Evolutionary conservation across 75 land plant species (phyloP).

Genomic region (Sequoia sempervirens): DNA sequence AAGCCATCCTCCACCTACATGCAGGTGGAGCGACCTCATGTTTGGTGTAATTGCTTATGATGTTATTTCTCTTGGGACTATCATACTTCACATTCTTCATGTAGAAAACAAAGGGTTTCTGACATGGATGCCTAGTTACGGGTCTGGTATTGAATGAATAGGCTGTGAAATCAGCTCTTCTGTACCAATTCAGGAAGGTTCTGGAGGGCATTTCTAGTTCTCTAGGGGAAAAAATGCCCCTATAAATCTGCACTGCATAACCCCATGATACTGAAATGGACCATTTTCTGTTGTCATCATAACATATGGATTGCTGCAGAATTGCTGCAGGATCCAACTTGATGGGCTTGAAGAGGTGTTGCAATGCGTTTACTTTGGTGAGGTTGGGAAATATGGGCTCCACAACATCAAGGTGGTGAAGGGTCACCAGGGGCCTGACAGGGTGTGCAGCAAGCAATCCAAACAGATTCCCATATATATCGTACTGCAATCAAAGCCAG

Average conservation of each 20-base stretch:
- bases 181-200: constrained; percentile 81
- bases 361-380: constrained; percentile 35
- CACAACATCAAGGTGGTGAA: constrained; percentile 73
- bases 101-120: constrained; percentile 68
- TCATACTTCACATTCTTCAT: constrained; percentile 27
- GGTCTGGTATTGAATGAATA: too few species aligned
- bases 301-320: constrained; percentile 84
- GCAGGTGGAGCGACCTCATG: constrained; percentile 17
- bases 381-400: constrained; percentile 66
- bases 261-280: constrained; percentile 85
- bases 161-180: too few species aligned
- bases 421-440: too few species aligned
- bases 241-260: constrained; percentile 51
- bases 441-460: constrained; percentile 77
- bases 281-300: constrained; percentile 41
- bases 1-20: constrained; percentile 53
- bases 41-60: constrained; percentile 33
- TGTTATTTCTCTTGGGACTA: background rate
- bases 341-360: constrained; percentile 35
- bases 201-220: constrained; percentile 74
- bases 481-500: constrained; percentile 34
- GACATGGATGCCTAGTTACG: too few species aligned
- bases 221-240: constrained; percentile 64
- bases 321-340: constrained; percentile 50
- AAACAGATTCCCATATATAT: constrained; percentile 59